A percentile compares a stretch with the other conserved stretches of the same genome.
phyloP scores from a whole-genome alignment of 768 basidiomycete species.

The Pisolithus sp. region DNA sequence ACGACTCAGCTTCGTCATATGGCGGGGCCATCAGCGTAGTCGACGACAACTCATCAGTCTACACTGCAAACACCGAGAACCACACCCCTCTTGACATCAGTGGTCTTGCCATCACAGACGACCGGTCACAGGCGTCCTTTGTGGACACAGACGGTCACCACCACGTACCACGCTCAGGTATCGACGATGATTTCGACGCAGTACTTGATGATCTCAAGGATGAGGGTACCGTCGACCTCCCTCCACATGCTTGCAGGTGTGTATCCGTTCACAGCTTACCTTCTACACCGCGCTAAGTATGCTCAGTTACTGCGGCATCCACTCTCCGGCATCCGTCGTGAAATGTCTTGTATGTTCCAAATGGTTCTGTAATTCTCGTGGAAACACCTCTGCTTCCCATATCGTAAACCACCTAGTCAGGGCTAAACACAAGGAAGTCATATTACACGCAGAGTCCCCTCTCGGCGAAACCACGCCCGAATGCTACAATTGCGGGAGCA shows the following conservation, averaged over 20 bases:
- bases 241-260: conserved; percentile 94
- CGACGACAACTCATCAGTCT: conserved; percentile 77
- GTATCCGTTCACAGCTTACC: conserved; percentile 15
- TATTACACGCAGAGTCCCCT: conserved; percentile 90
- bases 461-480: conserved; percentile 97
- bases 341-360: conserved; percentile 89
- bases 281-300: conserved; percentile 6
- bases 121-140: conserved; percentile 38
- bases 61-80: conserved; percentile 62
- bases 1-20: conserved; percentile 77
- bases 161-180: conserved; percentile 24
- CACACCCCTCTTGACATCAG: conserved; percentile 60
- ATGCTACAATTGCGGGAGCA: conserved; percentile 98
- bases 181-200: conserved; percentile 86
- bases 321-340: conserved; percentile 94
- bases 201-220: conserved; percentile 88
- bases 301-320: conserved; percentile 92
- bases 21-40: conserved; percentile 61
- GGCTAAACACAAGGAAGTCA: conserved; percentile 98
- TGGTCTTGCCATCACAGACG: conserved; percentile 62
- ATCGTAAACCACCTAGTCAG: conserved; percentile 99
- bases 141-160: conserved; percentile 34
- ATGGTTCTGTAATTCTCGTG: conserved; percentile 99
- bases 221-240: conserved; percentile 69
- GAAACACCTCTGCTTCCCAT: conserved; percentile 96